Evolutionary conservation across 2,329 filamentous ascomycete species (phyloP).

Genomic region (Phyllosticta capitalensis): DNA sequence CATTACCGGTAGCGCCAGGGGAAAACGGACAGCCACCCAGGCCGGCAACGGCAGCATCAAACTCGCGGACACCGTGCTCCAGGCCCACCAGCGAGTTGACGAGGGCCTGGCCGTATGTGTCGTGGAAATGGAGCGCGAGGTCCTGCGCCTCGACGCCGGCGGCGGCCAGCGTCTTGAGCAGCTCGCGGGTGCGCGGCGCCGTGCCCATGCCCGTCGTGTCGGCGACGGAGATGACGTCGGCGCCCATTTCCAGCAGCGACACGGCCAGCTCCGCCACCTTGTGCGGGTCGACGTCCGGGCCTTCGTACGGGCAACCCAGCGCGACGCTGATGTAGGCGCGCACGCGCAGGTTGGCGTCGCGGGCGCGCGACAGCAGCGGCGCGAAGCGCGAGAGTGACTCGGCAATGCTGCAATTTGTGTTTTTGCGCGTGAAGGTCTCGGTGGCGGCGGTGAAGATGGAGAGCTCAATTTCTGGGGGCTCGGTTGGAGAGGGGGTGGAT

Average conservation of each 20-base stretch:
- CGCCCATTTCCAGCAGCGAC: conserved; percentile 69
- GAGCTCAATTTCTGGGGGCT: conserved; percentile 57
- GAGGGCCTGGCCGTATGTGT: conserved; percentile 79
- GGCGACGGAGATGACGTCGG: conserved; percentile 81
- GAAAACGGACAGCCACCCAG: conserved; percentile 79
- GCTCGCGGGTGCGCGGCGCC: conserved; percentile 55
- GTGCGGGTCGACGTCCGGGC: conserved; percentile 42
- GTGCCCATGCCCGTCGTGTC: conserved; percentile 91
- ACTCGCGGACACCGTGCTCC: conserved; percentile 66
- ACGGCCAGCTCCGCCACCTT: conserved; percentile 54
- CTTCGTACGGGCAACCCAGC: conserved; percentile 68
- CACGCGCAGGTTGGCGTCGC: conserved; percentile 55
- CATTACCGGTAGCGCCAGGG: conserved; percentile 78
- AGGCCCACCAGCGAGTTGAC: conserved; percentile 71
- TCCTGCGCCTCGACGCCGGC: conserved; percentile 61
- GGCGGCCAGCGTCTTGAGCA: conserved; percentile 54
- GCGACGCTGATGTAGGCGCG: conserved; percentile 68
- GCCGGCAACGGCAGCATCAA: conserved; percentile 71
- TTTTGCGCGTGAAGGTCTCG: conserved; percentile 69
- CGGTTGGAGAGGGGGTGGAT: conserved; percentile 32
- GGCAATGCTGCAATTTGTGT: conserved; percentile 71
- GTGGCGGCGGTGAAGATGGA: conserved; percentile 77
- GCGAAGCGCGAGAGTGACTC: conserved; percentile 62
- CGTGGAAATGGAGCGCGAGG: conserved; percentile 78
- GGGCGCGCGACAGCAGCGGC: conserved; percentile 60